A percentile compares a stretch with the other conserved stretches of the same genome.
Evolutionary conservation across 1,284 basidiomycete genomes (phyloP).

Genomic region (Malassezia pachydermatis): DNA sequence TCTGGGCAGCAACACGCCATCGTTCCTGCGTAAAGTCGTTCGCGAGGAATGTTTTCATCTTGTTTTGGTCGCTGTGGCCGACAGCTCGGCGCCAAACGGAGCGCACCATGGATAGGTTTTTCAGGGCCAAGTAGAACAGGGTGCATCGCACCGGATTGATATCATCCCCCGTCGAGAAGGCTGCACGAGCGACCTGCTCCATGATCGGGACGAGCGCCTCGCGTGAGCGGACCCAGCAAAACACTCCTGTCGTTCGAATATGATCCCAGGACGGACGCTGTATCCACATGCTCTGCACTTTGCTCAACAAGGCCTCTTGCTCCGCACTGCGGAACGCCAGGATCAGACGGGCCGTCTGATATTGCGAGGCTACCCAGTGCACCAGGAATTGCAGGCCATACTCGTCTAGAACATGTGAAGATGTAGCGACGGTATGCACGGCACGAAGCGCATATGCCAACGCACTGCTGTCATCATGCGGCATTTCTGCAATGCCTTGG

Average conservation of each 20-base stretch:
- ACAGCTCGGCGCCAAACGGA: conserved; percentile 89
- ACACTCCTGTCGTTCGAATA: conserved; percentile 6
- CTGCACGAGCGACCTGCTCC: conserved; percentile 81
- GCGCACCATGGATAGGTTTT: conserved; percentile 80
- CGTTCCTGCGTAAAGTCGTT: conserved; percentile 78
- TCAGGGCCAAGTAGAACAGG: conserved; percentile 85
- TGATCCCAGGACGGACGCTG: background rate
- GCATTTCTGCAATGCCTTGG: background rate
- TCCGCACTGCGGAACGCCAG: conserved; percentile 3
- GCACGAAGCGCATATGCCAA: background rate
- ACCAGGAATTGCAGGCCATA: conserved; percentile 3
- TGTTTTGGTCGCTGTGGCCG: conserved; percentile 78
- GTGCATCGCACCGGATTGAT: conserved; percentile 80
- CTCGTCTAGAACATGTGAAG: conserved; percentile 8
- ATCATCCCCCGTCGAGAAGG: conserved; percentile 61
- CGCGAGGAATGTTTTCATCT: conserved; percentile 83
- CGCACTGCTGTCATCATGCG: background rate
- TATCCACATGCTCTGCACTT: background rate
- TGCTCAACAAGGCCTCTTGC: conserved; percentile 7
- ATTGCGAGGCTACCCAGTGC: background rate
- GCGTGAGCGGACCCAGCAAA: conserved; percentile 6
- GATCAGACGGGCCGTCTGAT: background rate
- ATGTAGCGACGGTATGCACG: background rate
- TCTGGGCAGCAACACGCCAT: conserved; percentile 85
- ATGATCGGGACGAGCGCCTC: conserved; percentile 7